These are phyloP conservation scores for Paralagenidium karlingii DNA, from an alignment of 352 stramenopile genomes.

Conservation along the genomic window DNA sequence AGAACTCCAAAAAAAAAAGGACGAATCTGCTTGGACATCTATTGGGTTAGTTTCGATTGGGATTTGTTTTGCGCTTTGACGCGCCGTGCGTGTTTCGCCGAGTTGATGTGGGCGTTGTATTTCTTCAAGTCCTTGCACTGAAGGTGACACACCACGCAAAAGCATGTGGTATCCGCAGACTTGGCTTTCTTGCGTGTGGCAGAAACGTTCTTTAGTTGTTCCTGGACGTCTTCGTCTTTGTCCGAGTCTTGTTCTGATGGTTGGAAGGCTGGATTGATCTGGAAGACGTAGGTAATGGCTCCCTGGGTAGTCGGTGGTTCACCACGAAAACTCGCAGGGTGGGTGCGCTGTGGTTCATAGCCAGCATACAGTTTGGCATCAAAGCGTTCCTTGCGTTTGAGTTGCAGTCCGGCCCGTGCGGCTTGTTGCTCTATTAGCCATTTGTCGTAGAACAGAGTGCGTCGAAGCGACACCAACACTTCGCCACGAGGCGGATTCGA, in stretches of 20 bases:
- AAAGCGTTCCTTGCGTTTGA: slow-evolving; percentile 57
- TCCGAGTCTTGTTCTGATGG: slow-evolving; percentile 11
- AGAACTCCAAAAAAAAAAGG: too few relatives aligned
- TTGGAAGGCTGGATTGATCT: slow-evolving; percentile 17
- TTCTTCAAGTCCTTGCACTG: slow-evolving; percentile 59
- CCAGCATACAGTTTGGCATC: slow-evolving; percentile 51
- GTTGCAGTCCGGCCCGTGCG: slow-evolving; percentile 37
- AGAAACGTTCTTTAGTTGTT: slow-evolving; percentile 1
- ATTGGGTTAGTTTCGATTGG: slow-evolving; percentile 7
- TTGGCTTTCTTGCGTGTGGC: slow-evolving; percentile 8
- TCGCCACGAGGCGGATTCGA: slow-evolving; percentile 34
- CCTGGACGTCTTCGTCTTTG: slow-evolving; percentile 5
- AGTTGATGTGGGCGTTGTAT: slow-evolving; percentile 81
- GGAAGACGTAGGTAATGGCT: slow-evolving; percentile 58
- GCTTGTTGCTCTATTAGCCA: slow-evolving; percentile 72
- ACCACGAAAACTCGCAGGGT: slow-evolving; percentile 56
- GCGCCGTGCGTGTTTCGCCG: slow-evolving; percentile 66
- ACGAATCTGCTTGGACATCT: too few relatives aligned
- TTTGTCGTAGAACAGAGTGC: slow-evolving; percentile 76
- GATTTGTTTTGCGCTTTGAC: slow-evolving; percentile 46
- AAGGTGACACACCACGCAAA: slow-evolving; percentile 40
- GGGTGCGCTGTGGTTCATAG: slow-evolving; percentile 65
- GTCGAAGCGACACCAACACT: slow-evolving; percentile 59
- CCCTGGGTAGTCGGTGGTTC: slow-evolving; percentile 59
- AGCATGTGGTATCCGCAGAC: slow-evolving; percentile 7